A percentile compares a stretch with the other conserved stretches of the same genome.
These are phyloP conservation scores for Pterocarpus macrocarpus DNA, from an alignment of 306 rosid genomes.

Conservation along the genomic window DNA sequence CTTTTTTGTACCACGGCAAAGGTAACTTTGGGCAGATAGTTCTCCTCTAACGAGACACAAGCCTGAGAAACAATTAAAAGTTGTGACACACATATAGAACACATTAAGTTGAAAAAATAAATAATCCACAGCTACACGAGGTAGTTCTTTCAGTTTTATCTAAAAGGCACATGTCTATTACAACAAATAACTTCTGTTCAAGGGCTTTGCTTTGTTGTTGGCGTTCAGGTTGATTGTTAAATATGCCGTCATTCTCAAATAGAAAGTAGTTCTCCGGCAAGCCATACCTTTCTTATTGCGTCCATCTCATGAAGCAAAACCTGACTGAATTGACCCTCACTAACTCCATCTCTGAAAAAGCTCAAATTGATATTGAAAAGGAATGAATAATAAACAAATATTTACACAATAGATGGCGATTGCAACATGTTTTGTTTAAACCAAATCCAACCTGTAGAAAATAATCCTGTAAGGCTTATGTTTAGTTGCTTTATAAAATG, in stretches of 20 bases:
- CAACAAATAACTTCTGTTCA: neutral
- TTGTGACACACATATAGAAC: neutral
- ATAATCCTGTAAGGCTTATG: constrained; percentile 66
- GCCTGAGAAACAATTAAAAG: constrained; percentile 59
- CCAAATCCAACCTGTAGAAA: constrained; percentile 74
- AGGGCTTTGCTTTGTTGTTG: too few species aligned
- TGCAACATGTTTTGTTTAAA: neutral
- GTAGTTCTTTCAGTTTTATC: neutral
- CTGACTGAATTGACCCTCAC: constrained; percentile 85
- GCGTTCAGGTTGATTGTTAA: neutral
- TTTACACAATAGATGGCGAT: neutral
- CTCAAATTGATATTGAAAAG: neutral
- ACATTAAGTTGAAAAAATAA: neutral
- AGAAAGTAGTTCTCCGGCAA: neutral
- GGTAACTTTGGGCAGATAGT: constrained; percentile 65
- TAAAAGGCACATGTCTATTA: neutral
- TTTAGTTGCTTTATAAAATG: constrained; percentile 54
- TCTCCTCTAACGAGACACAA: constrained; percentile 59
- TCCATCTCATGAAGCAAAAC: constrained; percentile 83
- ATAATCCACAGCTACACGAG: neutral
- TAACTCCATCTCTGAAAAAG: constrained; percentile 78
- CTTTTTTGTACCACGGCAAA: constrained; percentile 85
- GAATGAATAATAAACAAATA: neutral
- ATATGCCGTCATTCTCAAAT: neutral
- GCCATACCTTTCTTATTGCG: constrained; percentile 79